Evolutionary conservation across 768 basidiomycete species (phyloP), one percentile per base, ranked within the genome.

Genomic region (Serpula lacrymans): DNA sequence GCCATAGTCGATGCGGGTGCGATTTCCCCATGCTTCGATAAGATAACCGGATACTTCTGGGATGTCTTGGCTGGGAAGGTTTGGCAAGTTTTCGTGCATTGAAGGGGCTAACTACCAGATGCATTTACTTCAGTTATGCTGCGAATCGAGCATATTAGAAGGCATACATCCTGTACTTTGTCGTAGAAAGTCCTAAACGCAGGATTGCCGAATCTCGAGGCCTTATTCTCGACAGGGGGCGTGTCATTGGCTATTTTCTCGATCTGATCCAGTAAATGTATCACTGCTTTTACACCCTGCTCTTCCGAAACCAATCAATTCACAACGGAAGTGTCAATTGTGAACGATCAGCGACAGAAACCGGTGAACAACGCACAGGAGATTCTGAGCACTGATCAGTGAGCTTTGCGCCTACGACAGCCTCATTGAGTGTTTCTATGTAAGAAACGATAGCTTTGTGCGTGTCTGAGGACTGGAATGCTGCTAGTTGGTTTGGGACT

Each of bases 141-240:
- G 26, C 28, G 45, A 43, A 30, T 1, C 39, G 20, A 43, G 20
- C 4, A 35, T 2, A 21, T n/a, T 3, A 2, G 26, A 44, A 17
- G 20, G 26, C 5, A 21, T 58, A 85, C 93, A 66, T 85, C 73
- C 13, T 68, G 54, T 6, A 97, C 71, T 52, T 78, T 77, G 65
- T 97, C 94, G 51, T 93, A 90, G 58, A 98, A 96, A 0, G 78
- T 79, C 52, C 86, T 72, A 63, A 99, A 99, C 0, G 96, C 96
- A 4, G 96, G 96, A 63, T 99, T 99, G 2, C 96, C 95, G 55
- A 99, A 99, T 22, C 95, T 72, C 28, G 94, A 97, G 3, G 83
- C 83, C 36, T 82, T 74, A 58, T 96, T 98, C 49, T 93, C 85
- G 13, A 94, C 81, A 0, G 94, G 83, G 1, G 95, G 96, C 0